Conservation (phyloP, 2,329 filamentous ascomycete genomes). For the Penicillium paneum region DNA sequence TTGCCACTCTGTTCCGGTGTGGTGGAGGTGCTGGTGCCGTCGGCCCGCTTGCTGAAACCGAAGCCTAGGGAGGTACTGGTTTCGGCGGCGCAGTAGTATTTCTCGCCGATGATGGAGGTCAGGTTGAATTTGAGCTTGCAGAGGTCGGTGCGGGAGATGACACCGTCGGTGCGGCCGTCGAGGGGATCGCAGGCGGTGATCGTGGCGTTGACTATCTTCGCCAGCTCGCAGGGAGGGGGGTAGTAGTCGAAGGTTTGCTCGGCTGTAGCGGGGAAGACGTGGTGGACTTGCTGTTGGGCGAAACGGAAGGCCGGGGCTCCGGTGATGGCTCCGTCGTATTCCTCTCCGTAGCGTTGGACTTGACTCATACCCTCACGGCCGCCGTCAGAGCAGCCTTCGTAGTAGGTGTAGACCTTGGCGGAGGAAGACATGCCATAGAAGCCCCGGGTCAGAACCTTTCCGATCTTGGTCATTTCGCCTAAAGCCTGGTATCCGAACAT, state of each 20-base stretch:
- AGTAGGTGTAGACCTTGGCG: slow-evolving; percentile 46
- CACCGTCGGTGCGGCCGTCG: slow-evolving; percentile 55
- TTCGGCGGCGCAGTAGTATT: slow-evolving; percentile 45
- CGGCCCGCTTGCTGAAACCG: slow-evolving; percentile 28
- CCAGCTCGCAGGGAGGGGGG: slow-evolving; percentile 37
- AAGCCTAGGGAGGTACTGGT: slow-evolving; percentile 28
- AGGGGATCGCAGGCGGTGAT: slow-evolving; percentile 55
- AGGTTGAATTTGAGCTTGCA: slow-evolving; percentile 49
- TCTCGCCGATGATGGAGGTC: slow-evolving; percentile 45
- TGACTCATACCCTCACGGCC: slow-evolving; percentile 54
- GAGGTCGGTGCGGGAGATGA: slow-evolving; percentile 51
- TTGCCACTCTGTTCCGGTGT: slow-evolving; percentile 32
- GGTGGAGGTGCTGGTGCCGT: slow-evolving; percentile 19
- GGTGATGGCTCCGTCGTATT: slow-evolving; percentile 47
- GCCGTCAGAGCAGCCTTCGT: slow-evolving; percentile 55
- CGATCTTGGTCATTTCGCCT: slow-evolving; percentile 51
- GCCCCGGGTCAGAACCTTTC: slow-evolving; percentile 44
- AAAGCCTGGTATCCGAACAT: slow-evolving; percentile 49
- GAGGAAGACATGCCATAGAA: slow-evolving; percentile 38
- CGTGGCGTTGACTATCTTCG: slow-evolving; percentile 50
- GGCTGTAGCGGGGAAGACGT: slow-evolving; percentile 39
- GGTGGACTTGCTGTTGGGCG: slow-evolving; percentile 45
- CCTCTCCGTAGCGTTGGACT: slow-evolving; percentile 49
- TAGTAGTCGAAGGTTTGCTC: slow-evolving; percentile 44
- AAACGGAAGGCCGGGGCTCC: slow-evolving; percentile 50